phyloP scores from a whole-genome alignment of 139 green algal species.

The Chlamydomonas sp. region DNA sequence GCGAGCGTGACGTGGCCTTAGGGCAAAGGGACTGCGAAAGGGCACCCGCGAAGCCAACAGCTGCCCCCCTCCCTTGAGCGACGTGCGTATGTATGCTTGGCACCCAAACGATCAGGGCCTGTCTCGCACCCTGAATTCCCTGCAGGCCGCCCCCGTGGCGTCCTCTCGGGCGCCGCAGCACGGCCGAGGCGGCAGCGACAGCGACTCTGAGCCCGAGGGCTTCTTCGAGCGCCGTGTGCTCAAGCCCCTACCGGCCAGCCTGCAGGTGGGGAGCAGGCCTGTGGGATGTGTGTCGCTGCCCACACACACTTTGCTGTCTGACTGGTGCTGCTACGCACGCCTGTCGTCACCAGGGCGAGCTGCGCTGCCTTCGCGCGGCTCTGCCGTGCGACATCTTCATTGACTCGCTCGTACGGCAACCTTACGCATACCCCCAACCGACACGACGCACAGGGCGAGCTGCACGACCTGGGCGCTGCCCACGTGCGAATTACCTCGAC shows the following conservation, averaged over 20 bases:
- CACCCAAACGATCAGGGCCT: too few species aligned
- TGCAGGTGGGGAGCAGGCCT: conserved; percentile 13
- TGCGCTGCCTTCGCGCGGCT: conserved; percentile 64
- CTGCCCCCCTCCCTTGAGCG: too few species aligned
- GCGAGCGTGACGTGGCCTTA: too few species aligned
- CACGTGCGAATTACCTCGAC: conserved; percentile 66
- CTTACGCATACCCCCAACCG: neutral
- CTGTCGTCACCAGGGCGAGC: conserved; percentile 48
- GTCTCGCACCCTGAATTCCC: neutral
- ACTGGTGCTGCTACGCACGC: conserved; percentile 14
- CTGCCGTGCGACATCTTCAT: conserved; percentile 74
- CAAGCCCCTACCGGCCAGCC: conserved; percentile 61
- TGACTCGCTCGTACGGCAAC: conserved; percentile 21
- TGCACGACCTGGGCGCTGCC: conserved; percentile 60
- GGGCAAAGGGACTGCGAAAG: too few species aligned
- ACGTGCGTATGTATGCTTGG: too few species aligned
- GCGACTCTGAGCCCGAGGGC: conserved; percentile 44
- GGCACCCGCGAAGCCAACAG: too few species aligned
- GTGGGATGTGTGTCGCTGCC: neutral
- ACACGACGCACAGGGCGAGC: conserved; percentile 42
- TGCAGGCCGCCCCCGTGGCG: conserved; percentile 9
- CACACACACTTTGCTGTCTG: neutral
- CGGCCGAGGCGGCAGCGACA: conserved; percentile 5
- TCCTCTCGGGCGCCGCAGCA: neutral
- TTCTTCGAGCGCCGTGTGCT: conserved; percentile 61